Evolutionary conservation across 495 filamentous ascomycete species (phyloP), one percentile per base, ranked within the genome.

Genomic region (Penicillium ucsense): DNA sequence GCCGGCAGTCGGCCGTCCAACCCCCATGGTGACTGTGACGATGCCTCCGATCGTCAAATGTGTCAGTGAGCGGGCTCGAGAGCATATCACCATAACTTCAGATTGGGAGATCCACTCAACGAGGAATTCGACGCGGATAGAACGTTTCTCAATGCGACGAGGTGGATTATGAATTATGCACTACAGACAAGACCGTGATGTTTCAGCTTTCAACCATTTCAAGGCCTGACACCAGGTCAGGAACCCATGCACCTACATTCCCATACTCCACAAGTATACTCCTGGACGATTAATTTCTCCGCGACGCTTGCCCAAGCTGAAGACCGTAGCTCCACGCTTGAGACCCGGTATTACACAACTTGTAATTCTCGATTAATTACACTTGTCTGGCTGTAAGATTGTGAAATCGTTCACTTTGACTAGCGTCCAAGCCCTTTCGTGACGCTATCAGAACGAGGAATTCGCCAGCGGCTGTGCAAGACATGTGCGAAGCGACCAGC

Each of bases 41-140:
- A 51, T 50, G 38, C 50, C 53, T 43, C 45, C 49, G n/a, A 54
- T 55, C 50, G 47, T 49, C 3, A 62, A 52, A 40, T 54, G 44
- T 30, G 40, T 52, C 8, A 43, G 47, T 34, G 47, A 54, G 43
- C 54, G 53, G 51, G 48, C 47, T 45, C 46, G 47, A 1, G 59
- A 56, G 7, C 53, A 59, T 45, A 62, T 62, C 27, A 55, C 51
- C 34, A 54, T 62, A 33, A 62, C 56, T 11, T 62, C 56, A 2
- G 51, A 62, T 29, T 62, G 59, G 59, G 59, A 62, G 28, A 59
- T 62, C 39, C 59, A 62, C 55, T 62, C 59, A 31, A 43, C 59
- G 12, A 39, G 58, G n/a, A 57, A 57, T 31, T 61, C 58, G 6
- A 43, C 56, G 27, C 51, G 54, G 32, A 5, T 59, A 11, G 53